These are phyloP conservation scores for Paecilomyces dactylethromorphus DNA, from an alignment of 2,329 filamentous ascomycete genomes.

Conservation along the genomic window DNA sequence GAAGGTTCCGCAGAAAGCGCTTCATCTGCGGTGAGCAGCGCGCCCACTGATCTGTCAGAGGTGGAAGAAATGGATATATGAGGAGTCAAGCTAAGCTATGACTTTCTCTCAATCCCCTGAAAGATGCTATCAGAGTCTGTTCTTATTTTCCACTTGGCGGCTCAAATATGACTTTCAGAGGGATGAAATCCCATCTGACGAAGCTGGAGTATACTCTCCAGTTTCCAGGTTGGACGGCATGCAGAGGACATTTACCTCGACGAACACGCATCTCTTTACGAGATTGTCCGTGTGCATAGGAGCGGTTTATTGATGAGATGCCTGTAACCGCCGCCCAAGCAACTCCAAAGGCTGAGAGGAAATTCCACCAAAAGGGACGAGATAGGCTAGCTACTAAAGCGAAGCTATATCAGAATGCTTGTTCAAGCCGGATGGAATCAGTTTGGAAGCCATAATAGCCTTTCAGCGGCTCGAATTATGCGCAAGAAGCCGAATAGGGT, in stretches of 20 bases:
- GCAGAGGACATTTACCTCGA: neutral
- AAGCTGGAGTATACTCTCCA: neutral
- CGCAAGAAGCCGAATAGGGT: no score
- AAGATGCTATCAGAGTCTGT: neutral
- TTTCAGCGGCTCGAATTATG: no score
- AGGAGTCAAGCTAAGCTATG: constrained; percentile 1
- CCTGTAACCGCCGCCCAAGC: neutral
- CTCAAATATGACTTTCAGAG: neutral
- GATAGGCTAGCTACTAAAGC: neutral
- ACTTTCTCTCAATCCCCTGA: neutral
- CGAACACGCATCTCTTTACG: neutral
- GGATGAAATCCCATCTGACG: neutral
- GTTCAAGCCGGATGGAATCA: no score
- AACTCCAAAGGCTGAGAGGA: neutral
- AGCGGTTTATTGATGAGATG: neutral
- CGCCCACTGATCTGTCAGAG: constrained; percentile 33
- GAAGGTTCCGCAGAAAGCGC: constrained; percentile 22
- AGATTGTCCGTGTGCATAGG: neutral
- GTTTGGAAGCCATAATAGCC: no score
- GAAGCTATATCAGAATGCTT: no score
- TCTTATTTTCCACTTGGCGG: neutral
- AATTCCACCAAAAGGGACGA: neutral
- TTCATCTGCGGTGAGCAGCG: constrained; percentile 34
- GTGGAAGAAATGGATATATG: constrained; percentile 31
- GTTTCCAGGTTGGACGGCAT: neutral